phyloP scores from a whole-genome alignment of 176 grass and related monocot genomes.

The Puya raimondii region DNA sequence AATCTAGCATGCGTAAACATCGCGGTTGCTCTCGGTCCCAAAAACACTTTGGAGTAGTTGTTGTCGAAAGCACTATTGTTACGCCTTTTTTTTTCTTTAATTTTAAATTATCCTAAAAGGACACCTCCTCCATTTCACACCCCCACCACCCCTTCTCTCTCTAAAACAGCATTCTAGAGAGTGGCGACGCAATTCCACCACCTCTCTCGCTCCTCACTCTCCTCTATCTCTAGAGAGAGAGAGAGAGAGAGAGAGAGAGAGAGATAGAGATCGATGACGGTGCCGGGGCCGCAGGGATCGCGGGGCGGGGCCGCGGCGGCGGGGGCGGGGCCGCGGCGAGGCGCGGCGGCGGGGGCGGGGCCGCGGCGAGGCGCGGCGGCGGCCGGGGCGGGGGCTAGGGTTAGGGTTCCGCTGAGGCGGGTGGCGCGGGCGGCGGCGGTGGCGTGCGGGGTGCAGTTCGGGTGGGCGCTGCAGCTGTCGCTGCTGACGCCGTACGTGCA shows the following conservation, averaged over 20 bases:
- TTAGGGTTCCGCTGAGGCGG: conserved; percentile 39
- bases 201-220: neutral
- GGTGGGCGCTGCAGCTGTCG: conserved; percentile 70
- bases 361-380: conserved; percentile 12
- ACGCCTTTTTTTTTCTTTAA: too few relatives aligned
- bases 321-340: conserved; percentile 5
- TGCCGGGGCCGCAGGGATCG: conserved; percentile 12
- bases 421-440: conserved; percentile 53
- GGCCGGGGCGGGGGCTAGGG: conserved; percentile 3
- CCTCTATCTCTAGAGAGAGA: neutral
- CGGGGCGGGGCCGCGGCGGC: conserved; percentile 5
- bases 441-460: conserved; percentile 72
- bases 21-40: neutral
- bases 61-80: neutral
- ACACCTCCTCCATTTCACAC: neutral
- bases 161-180: neutral
- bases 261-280: neutral
- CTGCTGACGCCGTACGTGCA: conserved; percentile 71
- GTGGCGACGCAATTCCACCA: neutral
- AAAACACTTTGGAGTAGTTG: neutral
- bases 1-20: neutral
- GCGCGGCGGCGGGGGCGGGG: conserved; percentile 1
- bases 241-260: neutral
- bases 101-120: neutral
- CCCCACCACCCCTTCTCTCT: too few relatives aligned